A percentile compares a stretch with the other conserved stretches of the same genome.
These are phyloP conservation scores for Silene latifolia DNA, from an alignment of 148 eudicot species.

Conservation along the genomic window DNA sequence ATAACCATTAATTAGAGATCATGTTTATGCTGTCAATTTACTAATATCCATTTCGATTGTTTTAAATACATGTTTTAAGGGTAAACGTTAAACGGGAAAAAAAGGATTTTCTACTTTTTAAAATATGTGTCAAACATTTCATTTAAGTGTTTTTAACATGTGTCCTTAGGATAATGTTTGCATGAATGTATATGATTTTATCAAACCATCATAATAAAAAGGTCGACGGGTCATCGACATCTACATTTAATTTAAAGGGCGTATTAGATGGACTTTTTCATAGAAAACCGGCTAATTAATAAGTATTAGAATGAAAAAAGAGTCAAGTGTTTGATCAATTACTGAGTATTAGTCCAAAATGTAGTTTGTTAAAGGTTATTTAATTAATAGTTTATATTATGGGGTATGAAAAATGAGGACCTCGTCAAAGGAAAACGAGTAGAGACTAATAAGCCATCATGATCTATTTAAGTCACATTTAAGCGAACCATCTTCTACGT, in stretches of 20 bases:
- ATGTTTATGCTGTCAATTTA: too few relatives aligned
- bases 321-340: background rate
- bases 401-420: background rate
- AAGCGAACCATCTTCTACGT: background rate
- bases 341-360: background rate
- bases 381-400: background rate
- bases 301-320: background rate
- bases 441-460: constrained; percentile 1
- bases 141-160: too few relatives aligned
- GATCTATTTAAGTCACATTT: background rate
- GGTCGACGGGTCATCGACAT: too few relatives aligned
- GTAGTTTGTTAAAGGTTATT: constrained; percentile 12
- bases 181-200: too few relatives aligned
- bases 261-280: background rate
- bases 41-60: too few relatives aligned
- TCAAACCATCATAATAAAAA: too few relatives aligned
- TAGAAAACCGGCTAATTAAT: background rate
- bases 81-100: too few relatives aligned
- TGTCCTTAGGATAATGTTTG: too few relatives aligned
- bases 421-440: constrained; percentile 12
- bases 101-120: too few relatives aligned
- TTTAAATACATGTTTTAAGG: too few relatives aligned
- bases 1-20: too few relatives aligned
- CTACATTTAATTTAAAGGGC: background rate
- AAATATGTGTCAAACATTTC: too few relatives aligned